Conservation (phyloP, 1,284 basidiomycete genomes). For the Ustilago crameri region DNA sequence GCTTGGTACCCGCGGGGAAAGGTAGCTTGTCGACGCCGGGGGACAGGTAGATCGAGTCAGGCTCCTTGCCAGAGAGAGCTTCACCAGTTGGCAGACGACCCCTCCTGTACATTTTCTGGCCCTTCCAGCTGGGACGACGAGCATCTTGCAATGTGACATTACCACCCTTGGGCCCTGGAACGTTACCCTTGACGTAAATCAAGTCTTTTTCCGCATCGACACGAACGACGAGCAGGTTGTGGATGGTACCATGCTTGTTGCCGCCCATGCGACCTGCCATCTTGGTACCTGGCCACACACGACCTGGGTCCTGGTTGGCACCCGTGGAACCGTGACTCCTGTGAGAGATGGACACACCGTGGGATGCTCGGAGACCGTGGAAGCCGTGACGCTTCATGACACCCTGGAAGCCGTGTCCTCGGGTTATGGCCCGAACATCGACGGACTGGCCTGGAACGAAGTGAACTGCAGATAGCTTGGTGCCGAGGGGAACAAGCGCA, state of each 20-base stretch:
- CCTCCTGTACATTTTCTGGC: constrained; percentile 57
- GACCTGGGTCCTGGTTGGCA: constrained; percentile 87
- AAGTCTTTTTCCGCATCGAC: constrained; percentile 87
- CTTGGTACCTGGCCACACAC: constrained; percentile 95
- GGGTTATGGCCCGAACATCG: constrained; percentile 92
- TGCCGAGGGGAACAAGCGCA: constrained; percentile 89
- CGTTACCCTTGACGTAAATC: constrained; percentile 79
- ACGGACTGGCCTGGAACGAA: constrained; percentile 98
- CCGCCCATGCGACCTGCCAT: constrained; percentile 96
- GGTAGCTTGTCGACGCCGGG: constrained; percentile 85
- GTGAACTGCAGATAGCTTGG: constrained; percentile 87
- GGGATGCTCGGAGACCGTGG: constrained; percentile 88
- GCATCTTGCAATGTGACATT: constrained; percentile 69
- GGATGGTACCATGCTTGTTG: constrained; percentile 70
- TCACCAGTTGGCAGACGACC: constrained; percentile 70
- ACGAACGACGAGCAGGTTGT: constrained; percentile 85
- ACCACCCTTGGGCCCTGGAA: constrained; percentile 72
- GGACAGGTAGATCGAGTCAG: constrained; percentile 80
- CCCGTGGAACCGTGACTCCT: constrained; percentile 92
- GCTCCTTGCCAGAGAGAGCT: constrained; percentile 77
- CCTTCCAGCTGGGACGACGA: constrained; percentile 63
- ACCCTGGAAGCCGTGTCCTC: constrained; percentile 95
- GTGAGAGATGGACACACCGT: constrained; percentile 96
- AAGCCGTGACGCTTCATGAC: constrained; percentile 97
- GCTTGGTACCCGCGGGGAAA: constrained; percentile 87